Evolutionary conservation across 352 stramenopile species (phyloP).

Genomic region (Blastocystis sp.): DNA sequence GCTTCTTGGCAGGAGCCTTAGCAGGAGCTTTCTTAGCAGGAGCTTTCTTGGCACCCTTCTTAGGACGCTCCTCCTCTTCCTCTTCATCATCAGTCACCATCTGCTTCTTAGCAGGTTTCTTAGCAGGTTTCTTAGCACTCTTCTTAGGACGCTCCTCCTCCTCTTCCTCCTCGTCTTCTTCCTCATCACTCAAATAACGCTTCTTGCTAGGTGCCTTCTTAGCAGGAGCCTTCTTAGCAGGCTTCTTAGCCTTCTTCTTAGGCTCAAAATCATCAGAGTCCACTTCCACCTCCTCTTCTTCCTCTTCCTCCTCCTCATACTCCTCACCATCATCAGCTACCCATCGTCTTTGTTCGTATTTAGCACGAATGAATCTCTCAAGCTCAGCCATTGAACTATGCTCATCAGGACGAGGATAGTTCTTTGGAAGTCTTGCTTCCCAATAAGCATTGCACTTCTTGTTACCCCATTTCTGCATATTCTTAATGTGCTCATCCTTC

Average conservation of each 20-base stretch:
- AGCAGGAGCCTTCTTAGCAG: constrained; percentile 44
- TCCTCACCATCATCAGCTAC: constrained; percentile 21
- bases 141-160: constrained; percentile 22
- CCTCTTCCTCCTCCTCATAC: not conserved
- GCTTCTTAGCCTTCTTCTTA: constrained; percentile 15
- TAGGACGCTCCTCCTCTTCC: not conserved
- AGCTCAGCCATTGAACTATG: constrained; percentile 71
- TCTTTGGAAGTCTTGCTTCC: constrained; percentile 78
- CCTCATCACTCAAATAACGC: not conserved
- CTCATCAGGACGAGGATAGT: constrained; percentile 70
- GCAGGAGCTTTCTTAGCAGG: constrained; percentile 23
- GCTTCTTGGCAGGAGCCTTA: constrained; percentile 33
- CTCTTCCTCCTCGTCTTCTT: not conserved
- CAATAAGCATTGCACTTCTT: constrained; percentile 82
- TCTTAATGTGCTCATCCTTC: constrained; percentile 81
- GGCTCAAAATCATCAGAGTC: constrained; percentile 8
- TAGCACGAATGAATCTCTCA: constrained; percentile 74
- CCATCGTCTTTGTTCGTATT: constrained; percentile 71
- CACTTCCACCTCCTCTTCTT: constrained; percentile 24
- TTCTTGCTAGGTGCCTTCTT: not conserved
- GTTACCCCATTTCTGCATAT: constrained; percentile 88
- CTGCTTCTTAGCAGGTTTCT: not conserved
- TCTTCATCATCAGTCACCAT: not conserved
- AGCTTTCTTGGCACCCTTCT: not conserved
- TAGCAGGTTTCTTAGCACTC: not conserved